A percentile compares a stretch with the other conserved stretches of the same genome.
These are phyloP conservation scores for Sporothrix sp. DNA, from an alignment of 2,329 filamentous ascomycete species.

Conservation along the genomic window DNA sequence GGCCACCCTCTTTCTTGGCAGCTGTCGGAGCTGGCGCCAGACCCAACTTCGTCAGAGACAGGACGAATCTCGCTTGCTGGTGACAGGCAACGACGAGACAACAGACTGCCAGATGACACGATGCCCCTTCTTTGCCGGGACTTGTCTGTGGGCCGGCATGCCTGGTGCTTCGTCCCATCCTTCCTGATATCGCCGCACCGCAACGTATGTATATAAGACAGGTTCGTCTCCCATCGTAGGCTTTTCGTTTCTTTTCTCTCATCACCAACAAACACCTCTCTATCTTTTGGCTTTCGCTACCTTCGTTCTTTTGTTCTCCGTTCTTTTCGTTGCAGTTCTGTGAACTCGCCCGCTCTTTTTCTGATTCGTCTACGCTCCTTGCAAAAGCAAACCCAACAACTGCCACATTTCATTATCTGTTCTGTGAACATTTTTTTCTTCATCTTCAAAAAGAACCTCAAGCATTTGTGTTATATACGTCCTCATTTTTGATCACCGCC, in stretches of 20 bases:
- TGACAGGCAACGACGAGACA: not conserved
- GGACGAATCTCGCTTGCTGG: slow-evolving; percentile 2
- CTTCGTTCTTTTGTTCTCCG: slow-evolving; percentile 11
- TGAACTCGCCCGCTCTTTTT: slow-evolving; percentile 12
- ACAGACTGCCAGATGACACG: slow-evolving; percentile 1
- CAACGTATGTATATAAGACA: not conserved
- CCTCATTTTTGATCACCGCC: not conserved
- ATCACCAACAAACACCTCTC: slow-evolving; percentile 11
- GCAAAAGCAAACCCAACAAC: not conserved
- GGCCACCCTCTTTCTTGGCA: too few species aligned
- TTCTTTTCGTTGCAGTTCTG: slow-evolving; percentile 16
- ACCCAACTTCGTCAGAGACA: not conserved
- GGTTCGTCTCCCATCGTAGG: not conserved
- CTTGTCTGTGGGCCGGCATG: not conserved
- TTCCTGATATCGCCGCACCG: not conserved
- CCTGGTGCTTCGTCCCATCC: not conserved
- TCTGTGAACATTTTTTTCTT: slow-evolving; percentile 13
- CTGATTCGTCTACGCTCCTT: slow-evolving; percentile 2
- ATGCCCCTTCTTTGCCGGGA: too few species aligned
- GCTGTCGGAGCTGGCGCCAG: not conserved
- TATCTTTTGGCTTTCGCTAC: slow-evolving; percentile 6
- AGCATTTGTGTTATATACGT: not conserved
- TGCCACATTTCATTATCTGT: slow-evolving; percentile 5
- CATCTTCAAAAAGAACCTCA: too few species aligned
- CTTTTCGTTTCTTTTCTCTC: not conserved